Conservation (phyloP, 129 eudicot genomes). For the Artemisia argyi region DNA sequence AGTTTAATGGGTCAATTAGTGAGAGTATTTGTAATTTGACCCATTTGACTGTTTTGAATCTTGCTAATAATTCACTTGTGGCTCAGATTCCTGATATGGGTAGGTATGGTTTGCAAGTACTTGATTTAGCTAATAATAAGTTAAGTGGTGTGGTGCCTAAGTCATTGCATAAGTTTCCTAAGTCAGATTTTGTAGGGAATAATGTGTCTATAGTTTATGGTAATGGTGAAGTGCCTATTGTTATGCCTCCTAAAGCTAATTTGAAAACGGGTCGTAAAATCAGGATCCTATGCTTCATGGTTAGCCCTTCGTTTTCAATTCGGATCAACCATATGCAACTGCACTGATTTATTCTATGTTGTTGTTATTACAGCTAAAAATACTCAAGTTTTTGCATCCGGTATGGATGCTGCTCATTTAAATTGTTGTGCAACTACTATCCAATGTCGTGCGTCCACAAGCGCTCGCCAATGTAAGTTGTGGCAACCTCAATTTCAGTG, state of each 20-base stretch:
- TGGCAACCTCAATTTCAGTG: too few species aligned
- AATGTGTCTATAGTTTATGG: conserved; percentile 43
- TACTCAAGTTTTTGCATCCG: too few species aligned
- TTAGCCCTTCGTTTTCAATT: too few species aligned
- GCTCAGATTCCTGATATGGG: conserved; percentile 73
- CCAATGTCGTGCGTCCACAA: too few species aligned
- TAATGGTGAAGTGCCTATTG: conserved; percentile 44
- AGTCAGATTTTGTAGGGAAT: conserved; percentile 69
- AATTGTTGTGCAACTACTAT: too few species aligned
- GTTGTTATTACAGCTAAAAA: too few species aligned
- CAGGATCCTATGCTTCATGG: too few species aligned
- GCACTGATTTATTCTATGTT: too few species aligned
- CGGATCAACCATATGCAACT: too few species aligned
- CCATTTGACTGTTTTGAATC: conserved; percentile 67
- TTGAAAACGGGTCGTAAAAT: conserved; percentile 38
- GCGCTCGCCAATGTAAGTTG: too few species aligned
- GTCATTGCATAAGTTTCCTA: conserved; percentile 71
- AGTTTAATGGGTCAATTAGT: conserved; percentile 74
- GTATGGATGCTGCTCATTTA: too few species aligned
- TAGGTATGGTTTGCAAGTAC: conserved; percentile 50
- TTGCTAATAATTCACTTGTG: conserved; percentile 68
- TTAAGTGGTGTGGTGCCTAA: conserved; percentile 69
- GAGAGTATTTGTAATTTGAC: conserved; percentile 42
- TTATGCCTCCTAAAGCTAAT: conserved; percentile 36
- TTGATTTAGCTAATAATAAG: conserved; percentile 66